Base-by-base conservation (phyloP, 208 protist species). In the Wallacemonas sp. region DNA sequence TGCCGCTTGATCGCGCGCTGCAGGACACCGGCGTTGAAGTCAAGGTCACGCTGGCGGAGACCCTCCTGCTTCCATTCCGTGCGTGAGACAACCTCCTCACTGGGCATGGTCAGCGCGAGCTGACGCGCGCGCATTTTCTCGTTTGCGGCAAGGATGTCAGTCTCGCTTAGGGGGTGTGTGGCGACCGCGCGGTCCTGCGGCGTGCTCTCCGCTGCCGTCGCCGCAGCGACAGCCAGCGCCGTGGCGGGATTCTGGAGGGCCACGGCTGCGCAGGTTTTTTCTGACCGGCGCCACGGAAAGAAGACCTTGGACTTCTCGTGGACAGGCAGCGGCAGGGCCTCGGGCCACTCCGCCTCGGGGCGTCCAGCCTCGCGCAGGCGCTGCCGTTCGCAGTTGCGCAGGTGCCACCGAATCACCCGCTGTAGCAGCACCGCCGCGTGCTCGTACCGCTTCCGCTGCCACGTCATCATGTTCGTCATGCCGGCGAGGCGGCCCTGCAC, bases 11-110 rank as follows among this genome's bases (percentile, higher is more conserved):
- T 65, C 10, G 34, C 60, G n/a, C 89, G 83, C 79, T 95, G 89
- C 64, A 95, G 73, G 10, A 95, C 74, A 24, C 79, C 81, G 2
- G 89, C 89, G 60, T 88, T 91, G 82, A 90, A 88, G 73, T 95
- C 85, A 37, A 95, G 69, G 65, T 95, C 84, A 44, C 85, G 71
- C 34, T 83, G 44, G 29, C 48, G 74, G 9, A 95, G 27, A 12
- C 80, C 78, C 48, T 92, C 81, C 60, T 69, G 70, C 73, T 92
- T 92, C 85, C 86, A 92, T 73, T 79, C 59, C 19, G 45, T 30
- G 29, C 89, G 83, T 9, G 78, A 82, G 26, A 80, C 54, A 13
- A 79, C 76, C 66, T 87, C 77, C 30, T 57, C 50, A 24, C 13
- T 32, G 1, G 83, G 86, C 9, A 72, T 46, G 15, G 68, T 45